Evolutionary conservation across 371 early-diverging fungal species (phyloP).

Genomic region (Lichtheimia ornata): DNA sequence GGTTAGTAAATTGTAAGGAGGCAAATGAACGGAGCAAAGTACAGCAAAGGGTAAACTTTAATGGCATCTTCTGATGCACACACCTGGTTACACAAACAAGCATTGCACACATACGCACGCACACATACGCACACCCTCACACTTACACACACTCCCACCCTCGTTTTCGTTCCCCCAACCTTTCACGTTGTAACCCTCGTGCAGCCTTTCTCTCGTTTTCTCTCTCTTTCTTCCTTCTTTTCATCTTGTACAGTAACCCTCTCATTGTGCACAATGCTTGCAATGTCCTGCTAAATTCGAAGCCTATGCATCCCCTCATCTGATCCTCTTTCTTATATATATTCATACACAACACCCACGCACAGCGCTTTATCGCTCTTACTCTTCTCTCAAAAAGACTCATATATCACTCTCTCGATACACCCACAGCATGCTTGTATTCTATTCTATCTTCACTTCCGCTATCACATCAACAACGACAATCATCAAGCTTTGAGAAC

Average conservation of each 20-base stretch:
- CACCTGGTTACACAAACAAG: too few species aligned
- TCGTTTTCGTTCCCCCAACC: background rate
- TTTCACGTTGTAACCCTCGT: background rate
- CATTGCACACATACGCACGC: too few species aligned
- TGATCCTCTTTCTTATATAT: background rate
- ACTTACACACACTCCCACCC: too few species aligned
- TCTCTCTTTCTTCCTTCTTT: slow-evolving; percentile 4
- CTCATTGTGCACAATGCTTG: background rate
- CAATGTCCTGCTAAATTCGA: slow-evolving; percentile 1
- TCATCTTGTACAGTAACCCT: slow-evolving; percentile 8
- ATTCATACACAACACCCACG: background rate
- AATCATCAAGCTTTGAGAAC: background rate
- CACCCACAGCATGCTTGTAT: slow-evolving; percentile 2
- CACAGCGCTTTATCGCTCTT: background rate
- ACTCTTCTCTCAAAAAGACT: background rate
- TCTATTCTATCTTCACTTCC: background rate
- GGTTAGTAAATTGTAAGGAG: too few species aligned
- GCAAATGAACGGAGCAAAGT: too few species aligned
- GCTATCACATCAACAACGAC: too few species aligned
- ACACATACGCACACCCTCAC: too few species aligned
- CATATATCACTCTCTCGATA: too few species aligned
- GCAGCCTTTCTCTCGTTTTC: background rate
- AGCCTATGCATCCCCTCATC: slow-evolving; percentile 3
- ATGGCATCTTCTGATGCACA: too few species aligned
- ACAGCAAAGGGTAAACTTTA: too few species aligned